Evolutionary conservation across 2,329 filamentous ascomycete genomes (phyloP).

Genomic region (Davidsoniella neocaledoniae): DNA sequence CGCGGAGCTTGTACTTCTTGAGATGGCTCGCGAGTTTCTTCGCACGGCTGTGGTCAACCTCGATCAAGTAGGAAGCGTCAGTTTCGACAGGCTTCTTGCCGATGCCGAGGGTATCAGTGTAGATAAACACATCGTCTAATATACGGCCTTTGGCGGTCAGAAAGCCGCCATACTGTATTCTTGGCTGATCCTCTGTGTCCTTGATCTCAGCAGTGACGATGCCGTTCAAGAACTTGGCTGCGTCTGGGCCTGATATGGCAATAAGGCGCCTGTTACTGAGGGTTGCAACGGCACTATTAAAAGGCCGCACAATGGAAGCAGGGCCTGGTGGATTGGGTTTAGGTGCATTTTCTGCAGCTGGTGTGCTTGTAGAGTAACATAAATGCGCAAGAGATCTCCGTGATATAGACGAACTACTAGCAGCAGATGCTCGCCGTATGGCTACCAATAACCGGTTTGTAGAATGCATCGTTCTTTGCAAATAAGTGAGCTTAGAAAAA

Average conservation of each 20-base stretch:
- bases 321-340: too few relatives aligned
- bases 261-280: conserved; percentile 50
- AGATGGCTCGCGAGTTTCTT: conserved; percentile 51
- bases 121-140: conserved; percentile 80
- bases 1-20: conserved; percentile 69
- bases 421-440: too few relatives aligned
- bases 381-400: too few relatives aligned
- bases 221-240: conserved; percentile 73
- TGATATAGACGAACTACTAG: too few relatives aligned
- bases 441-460: too few relatives aligned
- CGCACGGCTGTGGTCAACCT: conserved; percentile 58
- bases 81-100: conserved; percentile 10
- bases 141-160: conserved; percentile 73
- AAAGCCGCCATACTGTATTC: conserved; percentile 65
- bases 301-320: too few relatives aligned
- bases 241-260: conserved; percentile 61
- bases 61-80: conserved; percentile 43
- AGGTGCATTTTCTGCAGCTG: too few relatives aligned
- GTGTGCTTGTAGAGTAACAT: too few relatives aligned
- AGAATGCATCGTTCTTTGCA: too few relatives aligned
- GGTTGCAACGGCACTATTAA: not conserved
- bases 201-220: conserved; percentile 57
- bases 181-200: conserved; percentile 20
- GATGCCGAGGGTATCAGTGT: conserved; percentile 30
- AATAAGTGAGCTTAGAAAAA: too few relatives aligned